phyloP scores from a whole-genome alignment of 768 basidiomycete genomes.

The Thelephora ganbajun region DNA sequence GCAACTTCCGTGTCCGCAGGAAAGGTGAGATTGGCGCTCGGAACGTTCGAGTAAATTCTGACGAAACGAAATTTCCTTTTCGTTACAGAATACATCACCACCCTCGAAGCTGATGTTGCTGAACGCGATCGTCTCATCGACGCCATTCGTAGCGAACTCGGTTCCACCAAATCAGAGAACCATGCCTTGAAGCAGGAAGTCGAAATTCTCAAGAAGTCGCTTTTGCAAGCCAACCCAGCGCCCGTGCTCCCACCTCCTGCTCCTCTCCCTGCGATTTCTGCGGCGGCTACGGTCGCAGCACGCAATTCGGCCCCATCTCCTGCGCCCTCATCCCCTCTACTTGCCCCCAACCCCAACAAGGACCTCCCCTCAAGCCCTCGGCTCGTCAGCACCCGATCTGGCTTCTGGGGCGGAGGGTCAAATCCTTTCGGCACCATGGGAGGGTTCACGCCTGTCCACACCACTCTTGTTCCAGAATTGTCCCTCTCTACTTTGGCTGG shows the following conservation, averaged over 20 bases:
- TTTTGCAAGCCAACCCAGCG: conserved; percentile 40
- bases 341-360: conserved; percentile 65
- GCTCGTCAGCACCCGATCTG: conserved; percentile 23
- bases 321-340: conserved; percentile 17
- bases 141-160: conserved; percentile 74
- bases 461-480: conserved; percentile 64
- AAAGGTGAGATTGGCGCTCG: conserved; percentile 45
- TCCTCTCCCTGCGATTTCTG: conserved; percentile 20
- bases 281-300: conserved; percentile 13
- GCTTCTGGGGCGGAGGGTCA: conserved; percentile 71
- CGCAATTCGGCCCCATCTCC: conserved; percentile 9
- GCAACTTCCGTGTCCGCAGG: conserved; percentile 88
- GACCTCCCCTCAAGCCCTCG: conserved; percentile 57
- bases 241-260: conserved; percentile 32
- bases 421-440: conserved; percentile 29
- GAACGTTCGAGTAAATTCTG: not conserved
- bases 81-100: conserved; percentile 75
- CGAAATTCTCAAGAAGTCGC: conserved; percentile 53
- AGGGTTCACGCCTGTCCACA: conserved; percentile 75
- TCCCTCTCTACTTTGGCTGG: conserved; percentile 16
- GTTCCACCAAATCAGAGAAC: conserved; percentile 70
- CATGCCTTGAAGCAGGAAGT: conserved; percentile 71
- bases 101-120: conserved; percentile 85
- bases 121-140: conserved; percentile 86
- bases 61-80: not conserved